Conservation (phyloP, 305 asterid genomes). For the Stenogyne calaminthoides region DNA sequence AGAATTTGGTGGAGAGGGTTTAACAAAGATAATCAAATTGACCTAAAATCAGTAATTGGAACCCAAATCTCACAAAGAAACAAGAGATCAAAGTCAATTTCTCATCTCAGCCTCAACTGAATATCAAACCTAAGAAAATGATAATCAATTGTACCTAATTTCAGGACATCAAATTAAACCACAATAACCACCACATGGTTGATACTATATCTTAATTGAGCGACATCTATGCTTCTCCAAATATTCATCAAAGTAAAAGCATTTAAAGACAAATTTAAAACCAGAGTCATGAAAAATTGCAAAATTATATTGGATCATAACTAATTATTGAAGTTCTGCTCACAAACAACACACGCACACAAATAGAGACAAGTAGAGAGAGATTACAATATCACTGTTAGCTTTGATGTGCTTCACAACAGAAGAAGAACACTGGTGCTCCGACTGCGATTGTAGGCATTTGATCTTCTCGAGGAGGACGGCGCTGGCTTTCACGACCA, state of each 20-base stretch:
- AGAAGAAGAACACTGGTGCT: constrained; percentile 58
- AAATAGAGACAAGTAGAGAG: background rate
- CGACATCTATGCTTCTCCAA: background rate
- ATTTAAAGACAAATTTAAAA: background rate
- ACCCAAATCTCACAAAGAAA: constrained; percentile 2
- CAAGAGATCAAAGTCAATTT: constrained; percentile 24
- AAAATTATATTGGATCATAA: background rate
- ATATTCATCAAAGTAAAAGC: background rate
- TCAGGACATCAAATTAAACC: constrained; percentile 13
- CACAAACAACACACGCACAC: background rate
- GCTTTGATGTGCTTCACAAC: constrained; percentile 72
- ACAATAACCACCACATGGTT: background rate
- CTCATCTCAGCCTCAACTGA: constrained; percentile 10
- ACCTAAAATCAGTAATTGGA: constrained; percentile 4
- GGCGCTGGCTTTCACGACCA: too few relatives aligned
- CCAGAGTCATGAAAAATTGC: background rate
- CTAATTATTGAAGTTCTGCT: background rate
- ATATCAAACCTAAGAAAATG: constrained; percentile 6
- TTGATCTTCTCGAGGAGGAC: too few relatives aligned
- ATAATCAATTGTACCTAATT: background rate
- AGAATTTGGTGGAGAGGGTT: background rate
- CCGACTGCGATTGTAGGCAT: too few relatives aligned
- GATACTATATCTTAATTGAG: constrained; percentile 6
- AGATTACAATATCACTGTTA: constrained; percentile 64
- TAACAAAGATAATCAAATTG: constrained; percentile 11